phyloP scores from a whole-genome alignment of 495 filamentous ascomycete genomes.

The Penicillium argentinense region DNA sequence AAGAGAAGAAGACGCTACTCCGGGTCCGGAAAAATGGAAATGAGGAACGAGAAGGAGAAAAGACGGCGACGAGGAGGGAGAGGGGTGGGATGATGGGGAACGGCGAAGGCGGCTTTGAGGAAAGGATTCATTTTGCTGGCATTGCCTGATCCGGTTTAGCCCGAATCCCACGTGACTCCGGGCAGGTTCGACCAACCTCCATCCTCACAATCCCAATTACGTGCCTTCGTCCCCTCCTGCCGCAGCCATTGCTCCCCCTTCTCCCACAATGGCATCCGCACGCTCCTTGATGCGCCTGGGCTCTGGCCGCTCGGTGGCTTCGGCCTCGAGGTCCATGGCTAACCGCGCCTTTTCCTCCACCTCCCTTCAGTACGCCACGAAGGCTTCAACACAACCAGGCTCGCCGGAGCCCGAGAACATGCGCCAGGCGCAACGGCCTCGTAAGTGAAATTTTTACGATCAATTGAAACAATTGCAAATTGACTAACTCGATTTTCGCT shows the following conservation, averaged over 20 bases:
- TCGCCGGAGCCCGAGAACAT: slow-evolving; percentile 59
- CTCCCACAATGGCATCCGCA: slow-evolving; percentile 44
- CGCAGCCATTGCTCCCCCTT: slow-evolving; percentile 29
- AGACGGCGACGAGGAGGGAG: slow-evolving; percentile 14
- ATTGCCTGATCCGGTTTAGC: slow-evolving; percentile 31
- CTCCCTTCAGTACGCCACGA: slow-evolving; percentile 55
- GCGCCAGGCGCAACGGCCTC: slow-evolving; percentile 61
- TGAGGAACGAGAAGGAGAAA: slow-evolving; percentile 13
- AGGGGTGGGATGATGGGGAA: slow-evolving; percentile 22
- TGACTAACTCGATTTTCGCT: slow-evolving; percentile 18
- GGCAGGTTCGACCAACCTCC: slow-evolving; percentile 26
- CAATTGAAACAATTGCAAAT: slow-evolving; percentile 11
- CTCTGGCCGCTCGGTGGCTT: slow-evolving; percentile 60
- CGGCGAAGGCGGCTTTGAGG: slow-evolving; percentile 37
- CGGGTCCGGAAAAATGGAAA: slow-evolving; percentile 12
- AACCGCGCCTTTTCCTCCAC: slow-evolving; percentile 57
- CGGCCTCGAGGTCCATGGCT: slow-evolving; percentile 54
- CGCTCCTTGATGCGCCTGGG: slow-evolving; percentile 68
- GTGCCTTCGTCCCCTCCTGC: slow-evolving; percentile 23
- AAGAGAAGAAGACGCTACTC: slow-evolving; percentile 17
- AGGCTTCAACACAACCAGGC: slow-evolving; percentile 40
- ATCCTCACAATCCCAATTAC: slow-evolving; percentile 38
- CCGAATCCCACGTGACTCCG: slow-evolving; percentile 27
- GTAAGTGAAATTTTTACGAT: slow-evolving; percentile 40
- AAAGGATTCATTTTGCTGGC: slow-evolving; percentile 41